Evolutionary conservation across 306 rosid genomes (phyloP).

Genomic region (Prunus mume): DNA sequence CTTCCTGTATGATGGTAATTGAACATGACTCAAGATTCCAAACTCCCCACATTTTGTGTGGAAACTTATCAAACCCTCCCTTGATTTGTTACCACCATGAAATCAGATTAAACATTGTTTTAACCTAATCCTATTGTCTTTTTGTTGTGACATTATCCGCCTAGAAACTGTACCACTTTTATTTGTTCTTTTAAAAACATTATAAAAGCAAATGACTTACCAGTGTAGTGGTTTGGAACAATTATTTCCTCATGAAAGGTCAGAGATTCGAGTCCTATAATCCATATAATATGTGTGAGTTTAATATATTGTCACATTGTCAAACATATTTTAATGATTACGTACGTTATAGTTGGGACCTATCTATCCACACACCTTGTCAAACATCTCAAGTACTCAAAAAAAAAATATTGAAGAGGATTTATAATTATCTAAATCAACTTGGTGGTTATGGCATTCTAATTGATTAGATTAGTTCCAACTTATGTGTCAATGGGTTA

Average conservation of each 20-base stretch:
- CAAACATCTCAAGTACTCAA: background rate
- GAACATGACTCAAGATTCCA: background rate
- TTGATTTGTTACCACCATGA: background rate
- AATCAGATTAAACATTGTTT: background rate
- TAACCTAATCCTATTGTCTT: background rate
- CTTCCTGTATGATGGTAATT: no score
- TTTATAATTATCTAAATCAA: background rate
- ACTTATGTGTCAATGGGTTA: slow-evolving; percentile 14
- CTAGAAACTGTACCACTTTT: background rate
- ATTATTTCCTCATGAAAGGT: rapidly evolving
- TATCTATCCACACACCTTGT: background rate
- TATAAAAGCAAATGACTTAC: rapidly evolving
- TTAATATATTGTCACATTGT: no score
- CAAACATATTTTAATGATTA: background rate
- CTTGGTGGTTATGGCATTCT: background rate
- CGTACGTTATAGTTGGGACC: background rate
- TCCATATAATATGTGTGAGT: no score
- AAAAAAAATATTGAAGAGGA: background rate
- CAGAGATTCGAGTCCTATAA: rapidly evolving
- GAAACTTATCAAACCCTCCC: background rate
- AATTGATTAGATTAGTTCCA: slow-evolving; percentile 9
- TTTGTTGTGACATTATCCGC: background rate
- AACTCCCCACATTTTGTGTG: background rate
- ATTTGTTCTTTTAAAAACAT: background rate
- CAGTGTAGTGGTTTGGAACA: no score